Conservation (phyloP, 2,329 filamentous ascomycete species). For the Sarocladiaceae sp. region DNA sequence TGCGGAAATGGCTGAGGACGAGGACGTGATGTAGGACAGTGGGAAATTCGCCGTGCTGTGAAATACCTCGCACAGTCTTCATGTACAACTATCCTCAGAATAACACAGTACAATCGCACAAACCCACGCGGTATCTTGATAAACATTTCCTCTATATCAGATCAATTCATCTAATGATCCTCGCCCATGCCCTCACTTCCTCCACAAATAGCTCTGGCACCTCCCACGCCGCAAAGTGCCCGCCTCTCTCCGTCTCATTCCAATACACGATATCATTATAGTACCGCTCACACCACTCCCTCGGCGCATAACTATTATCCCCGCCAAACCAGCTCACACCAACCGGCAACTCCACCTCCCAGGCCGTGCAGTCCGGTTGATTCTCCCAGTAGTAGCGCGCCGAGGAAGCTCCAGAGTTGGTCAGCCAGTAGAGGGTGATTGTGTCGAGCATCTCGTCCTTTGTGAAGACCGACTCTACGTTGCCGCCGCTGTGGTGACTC, state of each 20-base stretch:
- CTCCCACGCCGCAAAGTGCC: slow-evolving; percentile 12
- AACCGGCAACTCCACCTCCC: slow-evolving; percentile 10
- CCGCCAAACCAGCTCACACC: slow-evolving; percentile 12
- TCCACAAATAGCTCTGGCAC: slow-evolving; percentile 11
- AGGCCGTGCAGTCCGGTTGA: slow-evolving; percentile 8
- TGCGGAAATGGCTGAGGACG: too few species aligned
- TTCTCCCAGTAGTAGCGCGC: slow-evolving; percentile 12
- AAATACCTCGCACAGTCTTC: too few species aligned
- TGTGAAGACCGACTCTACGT: slow-evolving; percentile 12
- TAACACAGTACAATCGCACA: too few species aligned
- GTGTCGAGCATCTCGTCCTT: slow-evolving; percentile 14
- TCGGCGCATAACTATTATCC: slow-evolving; percentile 12
- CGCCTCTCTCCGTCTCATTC: slow-evolving; percentile 12
- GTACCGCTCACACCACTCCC: slow-evolving; percentile 12
- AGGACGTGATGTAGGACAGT: too few species aligned
- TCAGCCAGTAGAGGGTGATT: slow-evolving; percentile 13
- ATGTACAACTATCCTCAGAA: too few species aligned
- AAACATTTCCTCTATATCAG: too few species aligned
- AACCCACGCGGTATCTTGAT: too few species aligned
- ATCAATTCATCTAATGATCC: too few species aligned
- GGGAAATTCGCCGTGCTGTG: too few species aligned
- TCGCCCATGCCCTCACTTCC: slow-evolving; percentile 9
- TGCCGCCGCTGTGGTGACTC: slow-evolving; percentile 11
- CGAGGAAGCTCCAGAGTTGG: slow-evolving; percentile 11
- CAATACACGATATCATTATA: slow-evolving; percentile 12